phyloP scores from a whole-genome alignment of 1,284 basidiomycete genomes.

The Cystobasidium pallidum region DNA sequence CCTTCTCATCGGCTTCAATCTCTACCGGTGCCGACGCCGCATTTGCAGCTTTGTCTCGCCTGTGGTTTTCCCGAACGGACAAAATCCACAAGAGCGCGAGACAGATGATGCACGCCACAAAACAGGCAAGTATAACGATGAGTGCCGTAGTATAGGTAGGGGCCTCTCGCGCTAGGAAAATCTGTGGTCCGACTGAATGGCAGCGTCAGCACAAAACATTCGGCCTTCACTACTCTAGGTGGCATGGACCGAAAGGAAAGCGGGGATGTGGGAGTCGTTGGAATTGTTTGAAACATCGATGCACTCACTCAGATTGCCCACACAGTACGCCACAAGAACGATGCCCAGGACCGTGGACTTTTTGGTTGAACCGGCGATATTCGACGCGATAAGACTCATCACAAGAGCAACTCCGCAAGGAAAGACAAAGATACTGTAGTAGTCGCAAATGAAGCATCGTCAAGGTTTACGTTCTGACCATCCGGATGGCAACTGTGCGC shows the following conservation, averaged over 20 bases:
- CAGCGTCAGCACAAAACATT: too few species aligned
- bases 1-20: neutral
- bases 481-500: too few species aligned
- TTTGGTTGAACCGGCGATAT: conserved; percentile 17
- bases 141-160: neutral
- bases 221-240: too few species aligned
- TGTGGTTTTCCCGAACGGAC: neutral
- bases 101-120: neutral
- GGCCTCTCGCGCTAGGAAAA: neutral
- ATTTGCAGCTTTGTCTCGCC: too few species aligned
- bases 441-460: neutral
- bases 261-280: too few species aligned
- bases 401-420: conserved; percentile 7
- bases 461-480: too few species aligned
- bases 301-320: neutral
- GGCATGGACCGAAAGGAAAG: too few species aligned
- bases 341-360: conserved; percentile 1
- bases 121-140: neutral
- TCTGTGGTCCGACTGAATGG: neutral
- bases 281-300: too few species aligned
- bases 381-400: conserved; percentile 22
- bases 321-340: neutral
- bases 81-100: neutral
- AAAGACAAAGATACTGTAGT: conserved; percentile 12
- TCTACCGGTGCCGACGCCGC: too few species aligned